Conservation (phyloP, 2,329 filamentous ascomycete genomes). For the Metarhizium anisopliae region DNA sequence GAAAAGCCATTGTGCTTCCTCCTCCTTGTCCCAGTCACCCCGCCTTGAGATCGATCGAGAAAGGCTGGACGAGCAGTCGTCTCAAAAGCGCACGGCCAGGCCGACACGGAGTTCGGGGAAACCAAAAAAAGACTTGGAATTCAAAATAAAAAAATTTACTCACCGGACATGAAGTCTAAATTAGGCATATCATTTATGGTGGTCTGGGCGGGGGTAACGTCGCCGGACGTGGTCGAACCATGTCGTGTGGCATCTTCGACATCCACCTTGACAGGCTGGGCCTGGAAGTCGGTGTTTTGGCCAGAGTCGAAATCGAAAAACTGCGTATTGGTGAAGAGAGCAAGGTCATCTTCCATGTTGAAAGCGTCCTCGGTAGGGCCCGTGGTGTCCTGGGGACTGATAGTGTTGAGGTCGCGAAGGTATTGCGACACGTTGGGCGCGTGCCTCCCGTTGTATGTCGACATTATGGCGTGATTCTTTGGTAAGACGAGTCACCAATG, state of each 20-base stretch:
- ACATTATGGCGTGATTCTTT: conserved; percentile 39
- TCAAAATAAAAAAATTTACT: conserved; percentile 17
- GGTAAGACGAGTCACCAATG: neutral
- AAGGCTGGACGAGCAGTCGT: neutral
- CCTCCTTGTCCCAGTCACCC: neutral
- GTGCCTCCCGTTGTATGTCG: conserved; percentile 66
- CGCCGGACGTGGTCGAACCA: conserved; percentile 26
- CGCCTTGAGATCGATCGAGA: neutral
- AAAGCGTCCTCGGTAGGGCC: conserved; percentile 45
- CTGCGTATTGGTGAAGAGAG: conserved; percentile 73
- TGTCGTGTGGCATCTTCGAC: conserved; percentile 19
- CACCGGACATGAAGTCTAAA: conserved; percentile 43
- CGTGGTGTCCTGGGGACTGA: conserved; percentile 49
- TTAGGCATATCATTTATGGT: conserved; percentile 36
- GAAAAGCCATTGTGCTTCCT: neutral
- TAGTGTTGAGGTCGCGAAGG: conserved; percentile 74
- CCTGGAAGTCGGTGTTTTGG: conserved; percentile 49
- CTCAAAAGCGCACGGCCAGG: too few relatives aligned
- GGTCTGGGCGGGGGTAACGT: conserved; percentile 28
- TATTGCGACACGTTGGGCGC: conserved; percentile 86
- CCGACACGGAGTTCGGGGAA: neutral
- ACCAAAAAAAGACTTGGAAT: neutral
- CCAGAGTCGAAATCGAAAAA: conserved; percentile 72
- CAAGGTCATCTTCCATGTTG: conserved; percentile 62
- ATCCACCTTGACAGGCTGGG: conserved; percentile 36